Evolutionary conservation across 495 filamentous ascomycete species (phyloP).

Genomic region (Trichoderma parareesei): DNA sequence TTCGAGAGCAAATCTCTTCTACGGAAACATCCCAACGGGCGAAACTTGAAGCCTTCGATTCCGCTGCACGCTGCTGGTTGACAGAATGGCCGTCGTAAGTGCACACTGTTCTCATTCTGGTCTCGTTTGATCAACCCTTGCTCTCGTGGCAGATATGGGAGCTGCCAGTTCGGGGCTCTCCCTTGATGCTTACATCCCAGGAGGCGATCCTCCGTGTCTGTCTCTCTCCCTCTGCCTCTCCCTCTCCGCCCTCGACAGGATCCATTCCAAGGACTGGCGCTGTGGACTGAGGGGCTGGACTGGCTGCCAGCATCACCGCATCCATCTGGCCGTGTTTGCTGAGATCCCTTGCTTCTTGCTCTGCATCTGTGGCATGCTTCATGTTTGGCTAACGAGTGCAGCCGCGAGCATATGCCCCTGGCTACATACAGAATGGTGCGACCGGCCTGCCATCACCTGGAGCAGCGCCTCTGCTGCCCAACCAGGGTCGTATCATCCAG

Average conservation of each 20-base stretch:
- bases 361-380: background rate
- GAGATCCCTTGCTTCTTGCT: background rate
- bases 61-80: background rate
- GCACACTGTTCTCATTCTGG: background rate
- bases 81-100: conserved; percentile 8
- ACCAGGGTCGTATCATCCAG: conserved; percentile 66
- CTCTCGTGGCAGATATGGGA: background rate
- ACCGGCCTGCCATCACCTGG: conserved; percentile 37
- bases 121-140: background rate
- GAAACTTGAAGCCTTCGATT: background rate
- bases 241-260: background rate
- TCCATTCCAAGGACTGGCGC: background rate
- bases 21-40: background rate
- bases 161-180: background rate
- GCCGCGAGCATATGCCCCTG: conserved; percentile 33
- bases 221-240: background rate
- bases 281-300: background rate
- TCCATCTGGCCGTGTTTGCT: background rate
- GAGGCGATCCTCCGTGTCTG: background rate
- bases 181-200: background rate
- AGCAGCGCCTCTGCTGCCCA: conserved; percentile 47
- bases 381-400: conserved; percentile 15
- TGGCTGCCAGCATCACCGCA: background rate
- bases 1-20: background rate
- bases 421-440: conserved; percentile 49